Conservation (phyloP, 2,329 filamentous ascomycete species). For the Pseudogymnoascus sp. region DNA sequence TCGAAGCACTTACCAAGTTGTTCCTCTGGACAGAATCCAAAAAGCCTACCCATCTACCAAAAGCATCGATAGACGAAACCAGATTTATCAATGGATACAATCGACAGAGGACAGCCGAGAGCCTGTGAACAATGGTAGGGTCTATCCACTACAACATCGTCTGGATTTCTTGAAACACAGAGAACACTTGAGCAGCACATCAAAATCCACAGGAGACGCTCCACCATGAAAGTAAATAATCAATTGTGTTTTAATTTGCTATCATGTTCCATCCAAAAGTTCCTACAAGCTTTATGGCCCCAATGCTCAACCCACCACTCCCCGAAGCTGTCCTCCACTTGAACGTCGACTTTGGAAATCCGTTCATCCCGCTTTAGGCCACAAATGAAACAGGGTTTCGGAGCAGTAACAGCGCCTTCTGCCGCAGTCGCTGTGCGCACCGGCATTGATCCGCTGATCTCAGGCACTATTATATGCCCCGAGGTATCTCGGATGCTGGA, state of each 20-base stretch:
- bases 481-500: constrained; percentile 30
- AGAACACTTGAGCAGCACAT: background rate
- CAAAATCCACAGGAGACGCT: background rate
- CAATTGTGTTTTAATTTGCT: constrained; percentile 52
- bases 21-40: background rate
- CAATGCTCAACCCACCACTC: constrained; percentile 96
- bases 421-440: constrained; percentile 55
- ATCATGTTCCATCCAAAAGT: constrained; percentile 80
- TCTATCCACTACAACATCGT: background rate
- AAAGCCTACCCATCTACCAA: background rate
- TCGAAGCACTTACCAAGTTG: background rate
- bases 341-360: constrained; percentile 58
- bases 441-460: constrained; percentile 63
- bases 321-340: constrained; percentile 83
- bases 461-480: constrained; percentile 50
- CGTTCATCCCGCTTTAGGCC: constrained; percentile 84
- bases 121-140: too few relatives aligned
- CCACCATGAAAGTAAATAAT: background rate
- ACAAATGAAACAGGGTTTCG: constrained; percentile 75
- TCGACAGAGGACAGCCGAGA: background rate
- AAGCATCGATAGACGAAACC: background rate
- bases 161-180: background rate
- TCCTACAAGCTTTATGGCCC: constrained; percentile 71
- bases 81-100: background rate
- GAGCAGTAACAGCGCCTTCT: constrained; percentile 65